Percentiles rank a stretch among this genome's conserved stretches.
Conservation (phyloP, 768 basidiomycete genomes). For the Tephrocybe sp. region DNA sequence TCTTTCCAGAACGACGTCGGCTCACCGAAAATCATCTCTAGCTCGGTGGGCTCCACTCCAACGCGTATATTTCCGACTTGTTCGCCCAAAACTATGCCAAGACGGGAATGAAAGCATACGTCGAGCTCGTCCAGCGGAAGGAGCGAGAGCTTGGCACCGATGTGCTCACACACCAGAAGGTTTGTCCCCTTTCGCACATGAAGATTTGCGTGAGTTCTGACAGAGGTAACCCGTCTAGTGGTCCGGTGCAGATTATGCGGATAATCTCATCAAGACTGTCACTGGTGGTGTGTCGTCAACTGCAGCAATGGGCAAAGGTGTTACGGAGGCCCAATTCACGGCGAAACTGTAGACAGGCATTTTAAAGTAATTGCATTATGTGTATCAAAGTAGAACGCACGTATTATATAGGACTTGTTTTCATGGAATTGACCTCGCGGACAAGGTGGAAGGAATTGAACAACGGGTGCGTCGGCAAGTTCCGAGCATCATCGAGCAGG, state of each 20-base stretch:
- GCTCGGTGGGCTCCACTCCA: constrained; percentile 97
- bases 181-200: constrained; percentile 29
- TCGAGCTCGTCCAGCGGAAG: constrained; percentile 87
- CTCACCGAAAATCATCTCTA: constrained; percentile 27
- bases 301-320: constrained; percentile 98
- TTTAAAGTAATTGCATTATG: constrained; percentile 4
- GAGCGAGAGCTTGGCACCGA: constrained; percentile 94
- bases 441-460: background rate
- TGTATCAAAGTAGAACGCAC: constrained; percentile 7
- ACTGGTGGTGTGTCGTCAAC: constrained; percentile 97
- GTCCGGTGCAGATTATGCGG: constrained; percentile 93
- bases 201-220: constrained; percentile 13
- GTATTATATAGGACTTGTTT: background rate
- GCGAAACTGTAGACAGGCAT: constrained; percentile 30
- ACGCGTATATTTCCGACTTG: constrained; percentile 92
- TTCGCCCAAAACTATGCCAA: constrained; percentile 87
- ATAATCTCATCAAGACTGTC: constrained; percentile 89
- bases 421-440: background rate
- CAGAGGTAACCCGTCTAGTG: constrained; percentile 47
- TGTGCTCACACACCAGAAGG: constrained; percentile 96
- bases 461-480: constrained; percentile 14
- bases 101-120: constrained; percentile 99
- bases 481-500: constrained; percentile 12
- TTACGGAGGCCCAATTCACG: constrained; percentile 85
- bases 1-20: background rate